These are phyloP conservation scores for Aristolochia californica DNA, from an alignment of 164 flowering plant genomes.

Conservation along the genomic window DNA sequence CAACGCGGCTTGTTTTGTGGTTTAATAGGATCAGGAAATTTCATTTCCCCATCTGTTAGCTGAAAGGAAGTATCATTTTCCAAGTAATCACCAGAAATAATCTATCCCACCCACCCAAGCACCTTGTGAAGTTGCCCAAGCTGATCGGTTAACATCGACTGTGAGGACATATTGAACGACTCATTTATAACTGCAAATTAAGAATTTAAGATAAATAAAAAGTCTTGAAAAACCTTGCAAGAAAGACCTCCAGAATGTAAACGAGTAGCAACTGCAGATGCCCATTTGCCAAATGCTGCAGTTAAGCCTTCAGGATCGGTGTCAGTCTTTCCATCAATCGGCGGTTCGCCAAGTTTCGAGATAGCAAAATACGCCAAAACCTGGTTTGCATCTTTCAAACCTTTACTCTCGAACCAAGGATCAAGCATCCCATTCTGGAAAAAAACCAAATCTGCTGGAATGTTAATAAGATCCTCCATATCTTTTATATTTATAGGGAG, in stretches of 20 bases:
- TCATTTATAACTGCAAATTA: background rate
- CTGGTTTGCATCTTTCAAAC: conserved; percentile 70
- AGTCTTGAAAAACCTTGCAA: conserved; percentile 54
- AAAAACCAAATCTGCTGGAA: conserved; percentile 94
- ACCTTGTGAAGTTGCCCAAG: too few relatives aligned
- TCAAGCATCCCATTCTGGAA: conserved; percentile 99
- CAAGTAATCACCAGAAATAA: too few relatives aligned
- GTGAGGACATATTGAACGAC: too few relatives aligned
- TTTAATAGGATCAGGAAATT: too few relatives aligned
- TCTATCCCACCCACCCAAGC: too few relatives aligned
- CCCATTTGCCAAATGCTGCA: conserved; percentile 98
- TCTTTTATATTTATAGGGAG: background rate
- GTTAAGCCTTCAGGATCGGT: conserved; percentile 93
- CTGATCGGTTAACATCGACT: too few relatives aligned
- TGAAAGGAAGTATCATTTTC: too few relatives aligned
- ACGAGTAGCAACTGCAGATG: conserved; percentile 70
- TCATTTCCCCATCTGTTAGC: too few relatives aligned
- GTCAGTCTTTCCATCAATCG: conserved; percentile 88
- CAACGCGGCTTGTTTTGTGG: too few relatives aligned
- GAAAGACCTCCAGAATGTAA: conserved; percentile 76
- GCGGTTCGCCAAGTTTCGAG: conserved; percentile 91
- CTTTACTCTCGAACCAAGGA: conserved; percentile 90
- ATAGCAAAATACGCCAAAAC: conserved; percentile 94
- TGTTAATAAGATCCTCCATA: conserved; percentile 10
- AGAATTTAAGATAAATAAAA: background rate